Percentiles rank a stretch among this genome's conserved stretches.
Evolutionary conservation across 2,329 filamentous ascomycete species (phyloP).

Genomic region (Fonsecaea nubica): DNA sequence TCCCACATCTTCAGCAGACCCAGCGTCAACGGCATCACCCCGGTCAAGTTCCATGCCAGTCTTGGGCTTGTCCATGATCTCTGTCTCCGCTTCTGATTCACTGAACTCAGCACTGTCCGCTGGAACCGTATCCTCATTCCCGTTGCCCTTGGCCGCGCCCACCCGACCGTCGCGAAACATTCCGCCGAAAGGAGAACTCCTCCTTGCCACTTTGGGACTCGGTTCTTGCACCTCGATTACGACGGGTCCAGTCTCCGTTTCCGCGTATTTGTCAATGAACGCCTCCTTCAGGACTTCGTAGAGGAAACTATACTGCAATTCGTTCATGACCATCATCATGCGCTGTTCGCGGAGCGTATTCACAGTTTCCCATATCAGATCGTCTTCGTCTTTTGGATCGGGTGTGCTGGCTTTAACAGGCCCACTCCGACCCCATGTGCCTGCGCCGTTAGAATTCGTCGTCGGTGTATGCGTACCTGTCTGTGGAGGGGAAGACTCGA

Average conservation of each 20-base stretch:
- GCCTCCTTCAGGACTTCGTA: conserved; percentile 82
- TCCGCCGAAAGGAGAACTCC: conserved; percentile 26
- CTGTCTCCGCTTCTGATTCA: conserved; percentile 37
- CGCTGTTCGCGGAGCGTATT: conserved; percentile 83
- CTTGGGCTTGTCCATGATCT: conserved; percentile 35
- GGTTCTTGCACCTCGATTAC: conserved; percentile 33
- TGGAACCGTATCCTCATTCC: conserved; percentile 30
- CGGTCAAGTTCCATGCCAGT: conserved; percentile 1
- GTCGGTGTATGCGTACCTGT: conserved; percentile 6
- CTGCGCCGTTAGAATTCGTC: conserved; percentile 24
- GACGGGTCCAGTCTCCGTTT: conserved; percentile 35
- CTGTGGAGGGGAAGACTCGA: conserved; percentile 41
- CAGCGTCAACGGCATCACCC: background rate
- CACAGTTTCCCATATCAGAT: conserved; percentile 80
- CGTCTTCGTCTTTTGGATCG: conserved; percentile 56
- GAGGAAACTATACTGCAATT: conserved; percentile 82
- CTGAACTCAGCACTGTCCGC: conserved; percentile 19
- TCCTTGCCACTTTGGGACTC: conserved; percentile 36
- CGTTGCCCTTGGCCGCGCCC: conserved; percentile 16
- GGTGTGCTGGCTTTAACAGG: conserved; percentile 44
- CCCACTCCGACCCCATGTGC: conserved; percentile 37
- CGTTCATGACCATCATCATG: conserved; percentile 93
- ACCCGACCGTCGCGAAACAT: conserved; percentile 21
- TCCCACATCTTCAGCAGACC: background rate
- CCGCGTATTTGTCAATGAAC: conserved; percentile 69